Evolutionary conservation across 1,139 yeast genomes (phyloP).

Genomic region (Zhuliangozyma blackwelliae): DNA sequence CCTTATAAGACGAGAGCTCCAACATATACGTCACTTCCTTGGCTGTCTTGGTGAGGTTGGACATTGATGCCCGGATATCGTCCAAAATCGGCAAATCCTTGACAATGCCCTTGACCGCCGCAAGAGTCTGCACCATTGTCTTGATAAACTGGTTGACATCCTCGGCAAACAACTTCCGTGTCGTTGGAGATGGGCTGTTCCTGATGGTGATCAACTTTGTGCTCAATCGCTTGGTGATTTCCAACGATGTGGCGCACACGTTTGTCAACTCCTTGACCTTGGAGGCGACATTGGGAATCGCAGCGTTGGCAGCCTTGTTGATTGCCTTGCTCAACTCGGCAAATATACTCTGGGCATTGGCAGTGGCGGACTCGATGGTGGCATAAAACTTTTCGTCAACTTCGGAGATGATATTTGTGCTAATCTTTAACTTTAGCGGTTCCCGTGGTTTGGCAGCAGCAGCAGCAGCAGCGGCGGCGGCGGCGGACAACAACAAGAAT

Average conservation of each 20-base stretch:
- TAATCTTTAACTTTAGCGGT: slow-evolving; percentile 23
- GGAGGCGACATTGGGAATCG: slow-evolving; percentile 39
- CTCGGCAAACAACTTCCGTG: slow-evolving; percentile 75
- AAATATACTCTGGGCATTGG: slow-evolving; percentile 75
- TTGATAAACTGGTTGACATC: slow-evolving; percentile 80
- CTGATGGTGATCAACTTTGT: slow-evolving; percentile 51
- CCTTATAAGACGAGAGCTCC: slow-evolving; percentile 49
- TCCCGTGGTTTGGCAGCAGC: no score
- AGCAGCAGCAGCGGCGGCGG: slow-evolving; percentile 15
- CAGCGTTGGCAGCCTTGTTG: slow-evolving; percentile 53
- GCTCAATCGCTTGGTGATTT: slow-evolving; percentile 66
- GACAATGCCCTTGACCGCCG: slow-evolving; percentile 80
- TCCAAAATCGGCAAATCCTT: slow-evolving; percentile 73
- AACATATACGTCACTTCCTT: slow-evolving; percentile 83
- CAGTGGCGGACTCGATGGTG: slow-evolving; percentile 69
- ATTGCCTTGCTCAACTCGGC: slow-evolving; percentile 76
- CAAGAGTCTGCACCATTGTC: slow-evolving; percentile 76
- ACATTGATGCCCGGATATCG: slow-evolving; percentile 76
- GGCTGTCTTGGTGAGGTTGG: slow-evolving; percentile 78
- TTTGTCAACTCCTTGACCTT: slow-evolving; percentile 75
- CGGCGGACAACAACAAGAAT: slow-evolving; percentile 43
- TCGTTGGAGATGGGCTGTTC: slow-evolving; percentile 47
- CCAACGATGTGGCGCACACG: slow-evolving; percentile 79
- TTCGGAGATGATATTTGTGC: slow-evolving; percentile 35
- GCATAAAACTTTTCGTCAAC: slow-evolving; percentile 75